Conservation (phyloP, 1,284 basidiomycete species). For the Naganishia sp. region DNA sequence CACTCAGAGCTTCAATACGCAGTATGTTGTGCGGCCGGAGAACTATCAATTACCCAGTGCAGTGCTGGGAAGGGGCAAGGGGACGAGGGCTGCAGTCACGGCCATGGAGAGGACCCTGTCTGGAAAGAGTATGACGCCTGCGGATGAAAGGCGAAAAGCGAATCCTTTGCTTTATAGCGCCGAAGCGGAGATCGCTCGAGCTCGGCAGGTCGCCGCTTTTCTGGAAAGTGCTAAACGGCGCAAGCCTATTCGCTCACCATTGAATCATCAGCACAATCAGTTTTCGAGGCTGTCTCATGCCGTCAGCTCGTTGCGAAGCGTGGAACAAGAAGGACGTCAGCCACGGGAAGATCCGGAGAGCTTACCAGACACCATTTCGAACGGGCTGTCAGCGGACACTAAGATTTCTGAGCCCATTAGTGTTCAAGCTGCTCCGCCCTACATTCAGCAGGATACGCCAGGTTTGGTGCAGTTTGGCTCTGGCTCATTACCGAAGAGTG, state of each 20-base stretch:
- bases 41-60: conserved; percentile 17
- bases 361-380: conserved; percentile 2
- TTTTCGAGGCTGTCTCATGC: neutral
- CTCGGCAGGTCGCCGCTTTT: conserved; percentile 24
- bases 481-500: no score
- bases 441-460: no score
- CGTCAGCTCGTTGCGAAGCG: neutral
- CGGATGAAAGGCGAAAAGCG: neutral
- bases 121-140: neutral
- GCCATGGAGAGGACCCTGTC: neutral
- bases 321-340: neutral
- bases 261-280: neutral
- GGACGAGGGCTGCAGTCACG: conserved; percentile 14
- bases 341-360: neutral
- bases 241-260: neutral
- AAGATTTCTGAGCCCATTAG: neutral
- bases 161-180: conserved; percentile 17
- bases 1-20: neutral
- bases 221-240: conserved; percentile 6
- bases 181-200: conserved; percentile 21
- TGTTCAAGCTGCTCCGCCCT: no score
- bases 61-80: conserved; percentile 11
- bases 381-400: neutral
- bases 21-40: conserved; percentile 13
- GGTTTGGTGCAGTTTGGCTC: no score